Base-by-base conservation (phyloP, 495 filamentous ascomycete species). In the Lophiostoma macrostomum region DNA sequence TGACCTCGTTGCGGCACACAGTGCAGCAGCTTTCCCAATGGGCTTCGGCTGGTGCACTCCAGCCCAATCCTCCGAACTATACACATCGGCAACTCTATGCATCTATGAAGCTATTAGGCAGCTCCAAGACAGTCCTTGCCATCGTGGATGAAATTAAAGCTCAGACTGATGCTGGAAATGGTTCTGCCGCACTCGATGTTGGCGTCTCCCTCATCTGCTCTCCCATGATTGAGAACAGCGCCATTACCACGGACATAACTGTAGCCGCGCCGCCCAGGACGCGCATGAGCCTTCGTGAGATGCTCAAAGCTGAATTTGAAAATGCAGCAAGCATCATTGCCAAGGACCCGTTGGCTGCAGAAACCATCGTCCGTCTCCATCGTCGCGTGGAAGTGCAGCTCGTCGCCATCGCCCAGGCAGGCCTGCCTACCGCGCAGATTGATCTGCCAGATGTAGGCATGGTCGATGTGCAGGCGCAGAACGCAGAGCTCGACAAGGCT, bases 61-160 rank as follows among this genome's bases (percentile, higher is more conserved):
- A 76, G 52, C 78, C 79, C 50, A 79, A 83, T 30, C 86, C 89
- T 6, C 80, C 85, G 1, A 76, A 77, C 12, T 96, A 95, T 69
- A 89, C 86, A 0, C 87, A 91, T 64, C 82, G 86, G 12, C 87
- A 89, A 49, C 68, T 93, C 5, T 70, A 87, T 12, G 72, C 77
- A 0, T 82, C 80, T 0, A 68, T 84, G 46, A 78, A 79, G n/a
- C 76, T 93, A 25, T 77, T 88, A 1, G 90, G 90, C 42, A 77
- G 88, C 0, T 73, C 69, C 19, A 74, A 76, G 13, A 72, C 90
- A 0, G 68, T 95, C 0, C 47, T 66, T 0, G 69, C 78, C 5
- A 71, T 95, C 8, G 54, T 93, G 23, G 81, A 89, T 16, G 90
- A 95, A 64, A 66, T 91, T 11, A 84, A 82, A 43, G 68, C 74